phyloP scores from a whole-genome alignment of 1,284 basidiomycete genomes.

The Cystobasidium pallidum region DNA sequence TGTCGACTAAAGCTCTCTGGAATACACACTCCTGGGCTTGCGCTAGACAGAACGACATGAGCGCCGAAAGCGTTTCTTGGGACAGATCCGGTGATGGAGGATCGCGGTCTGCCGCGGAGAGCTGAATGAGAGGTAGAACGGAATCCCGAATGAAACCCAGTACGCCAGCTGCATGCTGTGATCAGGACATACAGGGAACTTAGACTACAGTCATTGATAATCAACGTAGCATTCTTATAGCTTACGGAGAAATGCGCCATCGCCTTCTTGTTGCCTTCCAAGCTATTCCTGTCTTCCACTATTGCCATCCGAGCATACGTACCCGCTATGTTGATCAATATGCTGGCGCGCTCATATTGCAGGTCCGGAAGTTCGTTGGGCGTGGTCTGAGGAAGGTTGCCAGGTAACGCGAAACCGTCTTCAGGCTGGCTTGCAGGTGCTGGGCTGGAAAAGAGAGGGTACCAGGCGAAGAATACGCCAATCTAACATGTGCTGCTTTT shows the following conservation, averaged over 20 bases:
- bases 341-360: slow-evolving; percentile 72
- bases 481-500: slow-evolving; percentile 63
- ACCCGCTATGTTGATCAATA: slow-evolving; percentile 82
- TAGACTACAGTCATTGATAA: too few relatives aligned
- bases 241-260: slow-evolving; percentile 71
- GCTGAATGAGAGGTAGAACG: slow-evolving; percentile 64
- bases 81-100: slow-evolving; percentile 67
- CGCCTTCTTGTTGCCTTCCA: slow-evolving; percentile 74
- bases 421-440: slow-evolving; percentile 57
- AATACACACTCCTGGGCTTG: slow-evolving; percentile 97
- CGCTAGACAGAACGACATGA: slow-evolving; percentile 81
- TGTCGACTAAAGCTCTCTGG: slow-evolving; percentile 77
- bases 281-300: slow-evolving; percentile 68
- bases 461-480: slow-evolving; percentile 73
- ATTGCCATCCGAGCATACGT: slow-evolving; percentile 74
- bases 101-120: slow-evolving; percentile 61
- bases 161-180: slow-evolving; percentile 65
- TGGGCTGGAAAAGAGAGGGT: slow-evolving; percentile 67
- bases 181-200: too few relatives aligned
- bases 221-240: slow-evolving; percentile 2
- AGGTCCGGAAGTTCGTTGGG: slow-evolving; percentile 72
- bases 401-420: slow-evolving; percentile 45
- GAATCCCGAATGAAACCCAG: slow-evolving; percentile 67
- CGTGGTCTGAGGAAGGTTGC: slow-evolving; percentile 36
- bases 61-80: slow-evolving; percentile 64